Conservation (phyloP, 495 filamentous ascomycete genomes). For the Neurospora terricola region DNA sequence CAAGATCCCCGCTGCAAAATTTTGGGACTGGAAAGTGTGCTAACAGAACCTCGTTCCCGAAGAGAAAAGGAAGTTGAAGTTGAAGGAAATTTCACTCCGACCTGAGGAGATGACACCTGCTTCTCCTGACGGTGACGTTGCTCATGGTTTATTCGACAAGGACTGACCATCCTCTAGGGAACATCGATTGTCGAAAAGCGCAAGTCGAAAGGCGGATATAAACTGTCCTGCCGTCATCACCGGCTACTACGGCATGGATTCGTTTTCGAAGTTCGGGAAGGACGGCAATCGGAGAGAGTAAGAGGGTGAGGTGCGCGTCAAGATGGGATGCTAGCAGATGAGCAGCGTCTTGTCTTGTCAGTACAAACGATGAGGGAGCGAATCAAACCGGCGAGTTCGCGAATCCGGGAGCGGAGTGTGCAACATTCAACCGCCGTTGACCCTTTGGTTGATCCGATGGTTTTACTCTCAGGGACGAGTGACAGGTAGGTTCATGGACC, state of each 20-base stretch:
- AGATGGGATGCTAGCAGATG: not conserved
- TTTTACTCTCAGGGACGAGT: no score
- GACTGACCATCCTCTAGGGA: not conserved
- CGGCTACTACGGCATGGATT: not conserved
- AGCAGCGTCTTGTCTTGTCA: not conserved
- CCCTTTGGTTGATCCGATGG: no score
- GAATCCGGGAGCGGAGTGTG: no score
- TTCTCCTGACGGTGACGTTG: not conserved
- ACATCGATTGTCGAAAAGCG: not conserved
- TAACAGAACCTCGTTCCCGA: not conserved
- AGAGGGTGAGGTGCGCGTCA: not conserved
- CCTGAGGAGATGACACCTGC: rapidly evolving
- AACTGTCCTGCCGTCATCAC: not conserved
- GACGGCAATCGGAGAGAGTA: not conserved
- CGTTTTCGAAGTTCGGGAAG: not conserved
- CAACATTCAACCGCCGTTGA: no score
- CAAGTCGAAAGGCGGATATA: not conserved
- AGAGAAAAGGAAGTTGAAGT: not conserved
- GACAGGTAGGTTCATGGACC: no score
- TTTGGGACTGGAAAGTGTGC: no score
- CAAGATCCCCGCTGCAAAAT: no score
- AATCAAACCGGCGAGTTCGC: no score
- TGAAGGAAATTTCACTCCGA: not conserved
- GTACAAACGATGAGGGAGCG: not conserved
- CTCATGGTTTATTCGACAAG: not conserved